Evolutionary conservation across 208 protist genomes (phyloP), one percentile per base, ranked within the genome.

Genomic region (Wallacemonas sp.): DNA sequence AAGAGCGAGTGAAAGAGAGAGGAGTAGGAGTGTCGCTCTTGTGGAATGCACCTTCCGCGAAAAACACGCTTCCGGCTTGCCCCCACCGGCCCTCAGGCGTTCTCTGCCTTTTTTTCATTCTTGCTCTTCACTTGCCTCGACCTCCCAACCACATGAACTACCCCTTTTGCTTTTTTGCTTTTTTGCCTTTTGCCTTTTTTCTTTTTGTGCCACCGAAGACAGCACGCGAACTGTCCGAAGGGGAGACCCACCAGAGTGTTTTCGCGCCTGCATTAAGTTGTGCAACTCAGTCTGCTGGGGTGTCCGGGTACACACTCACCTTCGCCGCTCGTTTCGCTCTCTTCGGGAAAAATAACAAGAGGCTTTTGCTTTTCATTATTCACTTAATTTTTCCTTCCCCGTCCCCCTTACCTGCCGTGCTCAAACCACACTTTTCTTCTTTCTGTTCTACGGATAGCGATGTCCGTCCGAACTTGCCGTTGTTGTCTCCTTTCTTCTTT

Each of bases 261-360:
- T 64, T 64, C 39, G 26, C 63, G 21, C 21, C 41, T 69, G 39
- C 32, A 68, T 66, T 36, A 66, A 66, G 33, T 58, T 67, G 42
- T 68, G 44, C 39, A 66, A 41, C 46, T 60, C 30, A 46, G 41
- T 70, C 22, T 24, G 39, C 13, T 50, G 4, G 13, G 10, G 30
- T 26, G 15, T 39, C 32, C 42, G 17, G 29, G 30, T 22, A 60
- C 12, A 44, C 26, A 27, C 30, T 9, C 24, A 26, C 45, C 52
- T 69, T 27, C 9, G 29, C 15, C 22, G 9, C 34, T 38, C 34
- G 13, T 15, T 38, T 38, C 34, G 13, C 13, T 15, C 6, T 13
- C 13, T 15, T 38, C 34, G 34, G 6, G 13, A 38, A 38, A 38
- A 38, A 38, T 15, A 38, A 38, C 34, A 38, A 6, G 13, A 6